Percentiles rank a stretch among this genome's conserved stretches.
phyloP scores from a whole-genome alignment of 495 filamentous ascomycete species.

The Rostrohypoxylon terebratum region DNA sequence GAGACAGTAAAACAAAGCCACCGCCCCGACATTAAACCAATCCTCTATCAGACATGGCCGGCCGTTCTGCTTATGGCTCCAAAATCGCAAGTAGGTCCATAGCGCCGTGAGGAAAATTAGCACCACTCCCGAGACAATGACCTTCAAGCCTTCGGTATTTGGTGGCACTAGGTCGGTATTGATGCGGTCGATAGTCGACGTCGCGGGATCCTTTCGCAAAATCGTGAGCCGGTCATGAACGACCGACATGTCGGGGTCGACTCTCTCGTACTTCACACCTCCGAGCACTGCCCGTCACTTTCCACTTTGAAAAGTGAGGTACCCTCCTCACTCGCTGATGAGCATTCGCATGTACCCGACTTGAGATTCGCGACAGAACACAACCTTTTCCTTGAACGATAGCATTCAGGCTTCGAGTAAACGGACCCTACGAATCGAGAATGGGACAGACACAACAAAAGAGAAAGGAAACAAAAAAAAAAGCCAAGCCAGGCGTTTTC shows the following conservation, averaged over 20 bases:
- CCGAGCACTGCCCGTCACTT: slow-evolving; percentile 17
- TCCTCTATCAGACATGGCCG: slow-evolving; percentile 37
- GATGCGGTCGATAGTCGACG: slow-evolving; percentile 11
- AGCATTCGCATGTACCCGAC: slow-evolving; percentile 23
- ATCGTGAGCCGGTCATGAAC: slow-evolving; percentile 27
- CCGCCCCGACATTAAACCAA: slow-evolving; percentile 32
- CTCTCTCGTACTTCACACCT: slow-evolving; percentile 13
- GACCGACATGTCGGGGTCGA: slow-evolving; percentile 31
- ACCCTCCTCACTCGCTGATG: slow-evolving; percentile 18
- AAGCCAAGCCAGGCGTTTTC: slow-evolving; percentile 9
- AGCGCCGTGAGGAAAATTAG: slow-evolving; percentile 31
- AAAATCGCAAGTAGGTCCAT: slow-evolving; percentile 42
- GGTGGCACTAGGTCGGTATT: slow-evolving; percentile 35
- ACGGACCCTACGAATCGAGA: slow-evolving; percentile 10
- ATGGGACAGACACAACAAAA: not conserved
- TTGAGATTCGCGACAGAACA: not conserved
- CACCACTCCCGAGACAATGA: slow-evolving; percentile 29
- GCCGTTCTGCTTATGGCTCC: slow-evolving; percentile 31
- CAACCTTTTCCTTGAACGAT: not conserved
- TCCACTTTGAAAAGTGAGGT: slow-evolving; percentile 15
- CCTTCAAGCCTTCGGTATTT: slow-evolving; percentile 25
- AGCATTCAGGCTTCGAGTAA: not conserved
- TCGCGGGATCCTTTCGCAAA: slow-evolving; percentile 17
- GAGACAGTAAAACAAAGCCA: slow-evolving; percentile 36
- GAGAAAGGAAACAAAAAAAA: not conserved